phyloP scores from a whole-genome alignment of 495 filamentous ascomycete genomes.

The Xylaria nigripes region DNA sequence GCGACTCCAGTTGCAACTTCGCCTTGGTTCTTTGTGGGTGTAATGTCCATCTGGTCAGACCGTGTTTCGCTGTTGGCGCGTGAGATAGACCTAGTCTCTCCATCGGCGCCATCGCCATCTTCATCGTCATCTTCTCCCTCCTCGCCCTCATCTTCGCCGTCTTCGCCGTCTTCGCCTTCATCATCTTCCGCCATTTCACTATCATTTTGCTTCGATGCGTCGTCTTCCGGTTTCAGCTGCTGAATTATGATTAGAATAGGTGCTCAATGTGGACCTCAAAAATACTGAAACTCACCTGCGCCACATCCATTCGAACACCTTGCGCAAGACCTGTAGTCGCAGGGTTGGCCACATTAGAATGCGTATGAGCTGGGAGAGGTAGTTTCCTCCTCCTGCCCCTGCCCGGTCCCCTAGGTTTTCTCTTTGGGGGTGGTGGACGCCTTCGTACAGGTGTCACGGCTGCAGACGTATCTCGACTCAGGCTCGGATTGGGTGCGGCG shows the following conservation, averaged over 20 bases:
- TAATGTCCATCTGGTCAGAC: slow-evolving; percentile 20
- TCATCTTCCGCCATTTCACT: slow-evolving; percentile 46
- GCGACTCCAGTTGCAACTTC: neutral
- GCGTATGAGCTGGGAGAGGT: slow-evolving; percentile 37
- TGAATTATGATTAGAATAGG: slow-evolving; percentile 14
- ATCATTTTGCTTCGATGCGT: slow-evolving; percentile 32
- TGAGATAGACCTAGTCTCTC: slow-evolving; percentile 14
- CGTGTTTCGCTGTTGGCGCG: slow-evolving; percentile 21
- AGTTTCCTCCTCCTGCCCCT: slow-evolving; percentile 57
- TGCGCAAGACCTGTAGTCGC: slow-evolving; percentile 21
- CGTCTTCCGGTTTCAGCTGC: slow-evolving; percentile 36
- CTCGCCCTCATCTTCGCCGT: slow-evolving; percentile 31
- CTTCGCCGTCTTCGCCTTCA: slow-evolving; percentile 32
- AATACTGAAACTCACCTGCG: slow-evolving; percentile 11
- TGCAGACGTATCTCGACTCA: slow-evolving; percentile 19
- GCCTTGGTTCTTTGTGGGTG: slow-evolving; percentile 3
- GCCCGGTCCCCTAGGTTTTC: slow-evolving; percentile 62
- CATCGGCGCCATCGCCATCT: slow-evolving; percentile 26
- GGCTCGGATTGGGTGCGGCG: slow-evolving; percentile 24
- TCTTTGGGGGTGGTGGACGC: slow-evolving; percentile 65
- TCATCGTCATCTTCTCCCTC: slow-evolving; percentile 30
- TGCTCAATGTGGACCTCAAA: neutral
- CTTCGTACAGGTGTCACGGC: slow-evolving; percentile 38
- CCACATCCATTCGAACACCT: slow-evolving; percentile 10
- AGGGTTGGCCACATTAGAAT: slow-evolving; percentile 30